Evolutionary conservation across 805 yeast genomes (phyloP).

Genomic region (Barnettozyma siamensis): DNA sequence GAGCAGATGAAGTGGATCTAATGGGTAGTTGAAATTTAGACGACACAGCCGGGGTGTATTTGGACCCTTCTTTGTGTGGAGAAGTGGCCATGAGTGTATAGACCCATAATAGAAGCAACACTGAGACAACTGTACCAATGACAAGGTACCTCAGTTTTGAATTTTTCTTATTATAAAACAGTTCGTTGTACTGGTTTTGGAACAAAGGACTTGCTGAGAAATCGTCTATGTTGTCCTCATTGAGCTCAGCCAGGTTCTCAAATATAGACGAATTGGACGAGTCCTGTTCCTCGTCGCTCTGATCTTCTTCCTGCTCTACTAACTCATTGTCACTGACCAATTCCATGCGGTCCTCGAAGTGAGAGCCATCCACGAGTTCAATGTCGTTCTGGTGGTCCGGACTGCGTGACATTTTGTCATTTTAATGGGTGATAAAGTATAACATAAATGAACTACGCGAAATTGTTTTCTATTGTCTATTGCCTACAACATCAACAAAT

Average conservation of each 20-base stretch:
- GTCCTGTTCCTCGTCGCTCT: no score
- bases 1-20: neutral
- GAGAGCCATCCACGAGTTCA: neutral
- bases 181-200: constrained; percentile 1
- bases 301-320: no score
- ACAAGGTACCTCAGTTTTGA: neutral
- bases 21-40: neutral
- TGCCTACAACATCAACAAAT: neutral
- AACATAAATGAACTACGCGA: no score
- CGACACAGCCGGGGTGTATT: neutral
- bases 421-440: no score
- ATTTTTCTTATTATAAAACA: neutral
- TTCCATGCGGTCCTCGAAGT: neutral
- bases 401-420: no score
- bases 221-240: neutral
- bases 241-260: constrained; percentile 2
- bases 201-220: constrained; percentile 3
- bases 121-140: neutral
- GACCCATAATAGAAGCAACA: constrained; percentile 4
- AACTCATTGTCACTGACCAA: no score
- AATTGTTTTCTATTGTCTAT: no score
- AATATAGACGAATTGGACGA: no score
- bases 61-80: neutral
- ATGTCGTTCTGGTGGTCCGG: no score
- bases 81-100: constrained; percentile 3